Percentiles rank a stretch among this genome's conserved stretches.
phyloP scores from a whole-genome alignment of 257 asterid species.

The Capsicum baccatum region DNA sequence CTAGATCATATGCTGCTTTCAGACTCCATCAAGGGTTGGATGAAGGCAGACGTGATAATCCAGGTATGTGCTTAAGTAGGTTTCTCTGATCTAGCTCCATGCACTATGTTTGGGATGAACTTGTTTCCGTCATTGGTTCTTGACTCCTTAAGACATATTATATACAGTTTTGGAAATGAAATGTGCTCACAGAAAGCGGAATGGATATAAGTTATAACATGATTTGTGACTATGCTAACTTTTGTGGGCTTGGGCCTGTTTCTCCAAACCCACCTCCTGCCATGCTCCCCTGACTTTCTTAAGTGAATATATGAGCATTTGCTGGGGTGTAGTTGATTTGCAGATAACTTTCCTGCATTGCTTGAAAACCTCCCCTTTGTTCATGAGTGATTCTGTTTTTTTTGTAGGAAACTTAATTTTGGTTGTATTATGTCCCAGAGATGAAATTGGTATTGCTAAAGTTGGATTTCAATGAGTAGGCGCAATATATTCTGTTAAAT shows the following conservation, averaged over 20 bases:
- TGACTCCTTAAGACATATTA: background rate
- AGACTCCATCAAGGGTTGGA: constrained; percentile 66
- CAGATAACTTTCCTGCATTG: background rate
- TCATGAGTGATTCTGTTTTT: background rate
- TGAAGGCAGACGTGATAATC: constrained; percentile 81
- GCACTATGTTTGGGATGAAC: background rate
- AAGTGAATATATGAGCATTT: background rate
- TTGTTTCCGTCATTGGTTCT: background rate
- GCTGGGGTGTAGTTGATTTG: background rate
- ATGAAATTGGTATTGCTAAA: background rate
- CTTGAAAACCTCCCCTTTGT: background rate
- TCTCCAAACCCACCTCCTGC: background rate
- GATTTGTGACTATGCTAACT: background rate
- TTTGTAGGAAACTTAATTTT: background rate
- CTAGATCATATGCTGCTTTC: constrained; percentile 89
- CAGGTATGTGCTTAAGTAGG: constrained; percentile 58
- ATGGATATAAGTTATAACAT: background rate
- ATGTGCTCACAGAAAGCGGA: background rate
- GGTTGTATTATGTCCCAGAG: background rate
- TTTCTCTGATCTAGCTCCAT: constrained; percentile 24
- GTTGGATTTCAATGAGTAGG: background rate
- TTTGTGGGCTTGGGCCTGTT: background rate
- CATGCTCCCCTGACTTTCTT: background rate
- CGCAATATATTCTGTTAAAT: background rate
- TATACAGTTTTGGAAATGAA: background rate